phyloP scores from a whole-genome alignment of 352 stramenopile genomes.

The Phytophthora tentaculata region DNA sequence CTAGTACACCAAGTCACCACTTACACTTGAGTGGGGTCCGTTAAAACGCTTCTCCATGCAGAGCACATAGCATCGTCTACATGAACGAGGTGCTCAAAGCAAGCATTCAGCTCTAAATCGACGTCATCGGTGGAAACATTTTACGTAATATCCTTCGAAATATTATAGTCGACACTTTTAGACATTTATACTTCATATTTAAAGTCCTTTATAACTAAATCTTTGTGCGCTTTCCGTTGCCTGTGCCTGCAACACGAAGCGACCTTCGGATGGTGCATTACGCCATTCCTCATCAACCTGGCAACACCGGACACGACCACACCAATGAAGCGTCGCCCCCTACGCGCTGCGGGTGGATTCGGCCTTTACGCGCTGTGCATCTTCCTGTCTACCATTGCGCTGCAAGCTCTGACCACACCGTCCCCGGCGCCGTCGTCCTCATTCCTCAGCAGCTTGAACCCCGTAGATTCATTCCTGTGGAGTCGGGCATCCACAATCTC shows the following conservation, averaged over 20 bases:
- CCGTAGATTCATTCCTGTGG: constrained; percentile 27
- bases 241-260: constrained; percentile 13
- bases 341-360: constrained; percentile 21
- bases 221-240: constrained; percentile 2
- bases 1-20: too few relatives aligned
- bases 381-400: constrained; percentile 35
- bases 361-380: constrained; percentile 34
- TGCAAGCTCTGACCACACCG: constrained; percentile 34
- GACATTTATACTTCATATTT: too few relatives aligned
- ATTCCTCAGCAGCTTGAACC: constrained; percentile 28
- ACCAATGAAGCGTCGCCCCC: constrained; percentile 39
- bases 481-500: constrained; percentile 1
- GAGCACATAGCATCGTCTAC: too few relatives aligned
- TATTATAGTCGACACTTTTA: too few relatives aligned
- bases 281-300: constrained; percentile 16
- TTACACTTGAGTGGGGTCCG: too few relatives aligned
- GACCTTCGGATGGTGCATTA: constrained; percentile 1
- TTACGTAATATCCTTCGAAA: too few relatives aligned
- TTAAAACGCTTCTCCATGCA: too few relatives aligned
- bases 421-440: constrained; percentile 12
- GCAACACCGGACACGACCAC: neutral
- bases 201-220: too few relatives aligned
- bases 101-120: too few relatives aligned
- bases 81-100: too few relatives aligned
- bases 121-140: too few relatives aligned